Conservation (phyloP, 331 rosid species). For the Quercus phellos region DNA sequence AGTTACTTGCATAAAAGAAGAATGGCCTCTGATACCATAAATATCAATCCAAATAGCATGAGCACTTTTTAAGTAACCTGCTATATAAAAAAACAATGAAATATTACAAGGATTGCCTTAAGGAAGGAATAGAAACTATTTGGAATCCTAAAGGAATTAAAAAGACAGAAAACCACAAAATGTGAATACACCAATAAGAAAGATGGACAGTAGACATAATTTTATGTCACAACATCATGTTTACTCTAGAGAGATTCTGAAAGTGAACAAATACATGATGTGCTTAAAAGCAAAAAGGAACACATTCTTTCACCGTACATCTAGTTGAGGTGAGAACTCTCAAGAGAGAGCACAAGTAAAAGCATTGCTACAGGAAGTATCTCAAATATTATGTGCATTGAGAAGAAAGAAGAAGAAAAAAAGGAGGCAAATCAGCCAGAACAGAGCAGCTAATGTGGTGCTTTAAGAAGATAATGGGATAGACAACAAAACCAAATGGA, state of each 20-base stretch:
- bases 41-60: background rate
- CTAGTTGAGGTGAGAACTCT: too few relatives aligned
- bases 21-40: background rate
- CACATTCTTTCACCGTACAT: too few relatives aligned
- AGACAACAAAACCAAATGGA: background rate
- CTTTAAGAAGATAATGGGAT: background rate
- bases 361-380: background rate
- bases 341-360: too few relatives aligned
- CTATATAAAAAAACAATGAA: background rate
- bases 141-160: background rate
- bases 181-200: background rate
- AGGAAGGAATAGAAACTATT: background rate
- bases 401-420: background rate
- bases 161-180: background rate
- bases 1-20: background rate
- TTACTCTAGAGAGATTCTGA: background rate
- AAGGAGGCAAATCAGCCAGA: constrained; percentile 4
- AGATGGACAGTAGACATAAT: background rate
- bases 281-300: too few relatives aligned
- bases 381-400: background rate
- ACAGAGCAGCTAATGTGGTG: background rate
- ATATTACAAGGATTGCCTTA: background rate
- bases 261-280: too few relatives aligned
- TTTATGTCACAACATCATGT: background rate
- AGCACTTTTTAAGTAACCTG: background rate